A percentile compares a stretch with the other conserved stretches of the same genome.
phyloP scores from a whole-genome alignment of 108 stramenopile species.

The Parietichytrium sp. region DNA sequence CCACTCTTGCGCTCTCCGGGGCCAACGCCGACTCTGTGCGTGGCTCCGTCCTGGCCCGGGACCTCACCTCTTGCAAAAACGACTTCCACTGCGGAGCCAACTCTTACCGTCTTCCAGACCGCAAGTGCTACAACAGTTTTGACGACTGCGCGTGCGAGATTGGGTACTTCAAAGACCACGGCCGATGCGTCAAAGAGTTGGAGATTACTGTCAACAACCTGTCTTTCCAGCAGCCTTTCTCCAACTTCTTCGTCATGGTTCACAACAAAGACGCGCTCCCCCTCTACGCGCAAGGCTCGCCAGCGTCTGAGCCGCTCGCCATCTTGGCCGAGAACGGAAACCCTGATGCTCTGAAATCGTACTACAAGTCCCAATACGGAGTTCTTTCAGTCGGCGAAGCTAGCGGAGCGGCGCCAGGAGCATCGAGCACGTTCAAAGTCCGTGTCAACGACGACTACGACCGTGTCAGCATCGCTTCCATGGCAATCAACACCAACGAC shows the following conservation, averaged over 20 bases:
- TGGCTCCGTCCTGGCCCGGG: no score
- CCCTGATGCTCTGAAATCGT: not conserved
- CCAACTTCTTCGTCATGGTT: slow-evolving; percentile 40
- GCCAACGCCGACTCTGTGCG: no score
- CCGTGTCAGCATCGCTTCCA: slow-evolving; percentile 39
- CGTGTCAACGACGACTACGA: slow-evolving; percentile 15
- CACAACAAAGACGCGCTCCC: slow-evolving; percentile 34
- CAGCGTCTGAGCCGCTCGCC: not conserved
- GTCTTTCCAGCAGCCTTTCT: slow-evolving; percentile 43
- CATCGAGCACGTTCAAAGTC: not conserved
- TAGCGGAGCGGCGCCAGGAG: not conserved
- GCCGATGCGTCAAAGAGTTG: not conserved
- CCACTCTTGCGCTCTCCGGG: no score
- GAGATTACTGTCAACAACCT: not conserved
- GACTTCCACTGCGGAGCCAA: no score
- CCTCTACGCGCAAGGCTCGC: slow-evolving; percentile 16
- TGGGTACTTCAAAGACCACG: not conserved
- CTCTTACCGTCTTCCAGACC: no score
- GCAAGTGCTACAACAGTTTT: no score
- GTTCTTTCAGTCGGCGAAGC: not conserved
- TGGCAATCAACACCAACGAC: slow-evolving; percentile 51
- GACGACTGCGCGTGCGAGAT: not conserved
- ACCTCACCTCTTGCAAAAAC: no score
- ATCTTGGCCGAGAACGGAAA: not conserved
- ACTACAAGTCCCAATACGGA: not conserved